Base-by-base conservation (phyloP, 306 rosid species). In the Elaeagnus macrophylla region DNA sequence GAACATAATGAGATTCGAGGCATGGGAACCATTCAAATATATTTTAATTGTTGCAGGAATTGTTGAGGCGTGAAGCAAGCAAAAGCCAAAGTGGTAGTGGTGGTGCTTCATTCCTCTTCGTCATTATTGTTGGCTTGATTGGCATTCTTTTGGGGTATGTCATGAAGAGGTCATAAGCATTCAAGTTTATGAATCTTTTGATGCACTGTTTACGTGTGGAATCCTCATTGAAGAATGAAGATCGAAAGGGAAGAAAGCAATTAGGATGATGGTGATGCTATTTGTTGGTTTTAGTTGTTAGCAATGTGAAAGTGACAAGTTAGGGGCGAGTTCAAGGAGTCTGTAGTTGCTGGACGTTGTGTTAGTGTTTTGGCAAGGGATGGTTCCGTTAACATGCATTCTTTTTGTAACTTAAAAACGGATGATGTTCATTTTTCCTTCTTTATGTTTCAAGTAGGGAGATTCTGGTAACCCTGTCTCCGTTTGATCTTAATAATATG, bases 101-200 rank as follows among this genome's bases (percentile, higher is more conserved):
- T 39, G 95, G 97, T 11, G 69, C 80, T 42, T 80, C 95, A 6
- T 61, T 84, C 60, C 49, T 81, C 69, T 6, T 79, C 12, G 83
- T 84, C 59, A 46, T 81, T 69, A 58, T 84, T 39, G 53, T 88
- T 6, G 85, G 94, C 72, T 62, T 88, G 57, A 44, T 88, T 48
- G 96, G 94, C 79, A 19, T 79, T 56, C 68, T 77, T 62, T 67
- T 88, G 79, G 96, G 96, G 44, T 88, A 77, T 73, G 61, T 87
- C 70, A 46, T 84, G 82, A 88, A 77, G 79, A 79, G 70, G 72
- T 53, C 80, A 20, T 88, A 67, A 79, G 73, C 58, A 45, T 12
- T 51, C 45, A 14, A 13, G 57, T 1, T 39, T 9, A 58, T 54
- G 65, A 53, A 58, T 67, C 61, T 56, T 17, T 68, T 56, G 49